Percentiles rank a stretch among this genome's conserved stretches.
Evolutionary conservation across 352 stramenopile species (phyloP).

Genomic region (Globisporangium polare): DNA sequence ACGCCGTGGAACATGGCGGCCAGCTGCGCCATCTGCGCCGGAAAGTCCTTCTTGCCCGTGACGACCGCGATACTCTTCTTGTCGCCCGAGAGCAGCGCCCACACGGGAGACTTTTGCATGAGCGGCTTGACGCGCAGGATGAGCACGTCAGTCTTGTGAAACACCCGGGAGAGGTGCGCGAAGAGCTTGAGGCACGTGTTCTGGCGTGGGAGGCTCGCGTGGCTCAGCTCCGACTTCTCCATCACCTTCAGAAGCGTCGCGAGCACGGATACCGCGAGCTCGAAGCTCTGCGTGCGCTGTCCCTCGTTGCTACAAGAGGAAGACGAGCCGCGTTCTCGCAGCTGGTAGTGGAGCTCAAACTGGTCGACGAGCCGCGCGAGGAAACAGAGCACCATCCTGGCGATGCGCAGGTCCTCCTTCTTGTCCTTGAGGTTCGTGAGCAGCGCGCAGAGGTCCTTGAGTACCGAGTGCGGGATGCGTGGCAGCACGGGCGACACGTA

Average conservation of each 20-base stretch:
- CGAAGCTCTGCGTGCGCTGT: slow-evolving; percentile 41
- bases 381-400: slow-evolving; percentile 55
- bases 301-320: slow-evolving; percentile 2
- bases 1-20: slow-evolving; percentile 48
- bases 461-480: slow-evolving; percentile 54
- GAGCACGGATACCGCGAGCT: slow-evolving; percentile 39
- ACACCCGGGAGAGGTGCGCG: slow-evolving; percentile 46
- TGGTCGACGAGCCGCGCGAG: slow-evolving; percentile 60
- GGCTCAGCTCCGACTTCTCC: slow-evolving; percentile 46
- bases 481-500: slow-evolving; percentile 55
- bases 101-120: slow-evolving; percentile 52
- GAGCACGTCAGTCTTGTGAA: slow-evolving; percentile 44
- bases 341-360: slow-evolving; percentile 42
- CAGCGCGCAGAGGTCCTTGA: slow-evolving; percentile 58
- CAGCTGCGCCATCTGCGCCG: slow-evolving; percentile 45
- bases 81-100: slow-evolving; percentile 33
- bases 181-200: slow-evolving; percentile 56
- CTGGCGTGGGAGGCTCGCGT: slow-evolving; percentile 45
- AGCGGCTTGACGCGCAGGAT: slow-evolving; percentile 31
- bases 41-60: slow-evolving; percentile 49
- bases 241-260: slow-evolving; percentile 40
- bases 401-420: slow-evolving; percentile 74
- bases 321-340: neutral
- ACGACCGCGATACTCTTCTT: slow-evolving; percentile 45
- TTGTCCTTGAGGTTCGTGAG: slow-evolving; percentile 76